Conservation (phyloP, 1,139 yeast genomes). For the Geotrichum siamense region DNA sequence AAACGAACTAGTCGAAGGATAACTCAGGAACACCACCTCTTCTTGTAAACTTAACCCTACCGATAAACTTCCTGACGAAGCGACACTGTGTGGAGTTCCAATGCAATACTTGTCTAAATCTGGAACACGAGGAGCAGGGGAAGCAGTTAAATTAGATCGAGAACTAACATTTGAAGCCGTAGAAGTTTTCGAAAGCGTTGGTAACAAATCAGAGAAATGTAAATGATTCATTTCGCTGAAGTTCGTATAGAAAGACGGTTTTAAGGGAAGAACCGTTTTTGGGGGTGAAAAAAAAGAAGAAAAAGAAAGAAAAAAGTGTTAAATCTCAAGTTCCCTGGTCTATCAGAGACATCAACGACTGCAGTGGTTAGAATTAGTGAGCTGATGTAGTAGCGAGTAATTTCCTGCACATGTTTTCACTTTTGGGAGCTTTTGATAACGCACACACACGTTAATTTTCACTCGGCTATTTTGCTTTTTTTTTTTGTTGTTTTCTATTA, state of each 20-base stretch:
- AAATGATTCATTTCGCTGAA: constrained; percentile 2
- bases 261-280: neutral
- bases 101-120: constrained; percentile 28
- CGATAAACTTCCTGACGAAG: constrained; percentile 32
- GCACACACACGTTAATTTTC: too few species aligned
- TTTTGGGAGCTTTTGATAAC: too few species aligned
- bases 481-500: too few species aligned
- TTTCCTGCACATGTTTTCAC: too few species aligned
- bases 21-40: constrained; percentile 30
- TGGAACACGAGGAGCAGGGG: neutral
- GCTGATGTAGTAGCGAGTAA: too few species aligned
- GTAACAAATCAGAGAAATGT: constrained; percentile 1
- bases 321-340: too few species aligned
- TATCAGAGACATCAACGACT: too few species aligned
- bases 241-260: too few species aligned
- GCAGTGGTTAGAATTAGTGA: too few species aligned
- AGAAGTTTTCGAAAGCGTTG: constrained; percentile 1
- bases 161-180: neutral
- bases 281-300: neutral
- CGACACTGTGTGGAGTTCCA: constrained; percentile 32
- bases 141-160: neutral
- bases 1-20: constrained; percentile 21
- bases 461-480: too few species aligned
- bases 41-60: constrained; percentile 33
- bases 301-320: too few species aligned